These are phyloP conservation scores for Exophiala calicioides DNA, from an alignment of 2,329 filamentous ascomycete species.

Conservation along the genomic window DNA sequence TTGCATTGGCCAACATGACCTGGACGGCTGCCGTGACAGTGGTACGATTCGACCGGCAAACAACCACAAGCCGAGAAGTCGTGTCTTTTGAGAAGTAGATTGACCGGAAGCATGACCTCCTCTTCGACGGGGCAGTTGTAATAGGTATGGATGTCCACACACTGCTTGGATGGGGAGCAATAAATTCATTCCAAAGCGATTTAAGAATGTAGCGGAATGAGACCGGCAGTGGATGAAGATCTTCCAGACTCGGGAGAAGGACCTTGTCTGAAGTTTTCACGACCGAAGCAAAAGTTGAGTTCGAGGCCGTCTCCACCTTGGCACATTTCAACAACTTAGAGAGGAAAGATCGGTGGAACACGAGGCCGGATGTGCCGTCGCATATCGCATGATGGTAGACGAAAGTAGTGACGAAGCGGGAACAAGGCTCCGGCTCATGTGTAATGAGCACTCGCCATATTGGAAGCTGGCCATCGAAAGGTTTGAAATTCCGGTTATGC, in stretches of 20 bases:
- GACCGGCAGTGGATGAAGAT: conserved; percentile 10
- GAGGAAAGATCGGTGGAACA: conserved; percentile 53
- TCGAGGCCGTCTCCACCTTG: conserved; percentile 26
- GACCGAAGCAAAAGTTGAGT: conserved; percentile 38
- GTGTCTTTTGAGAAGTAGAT: conserved; percentile 33
- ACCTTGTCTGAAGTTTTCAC: no score
- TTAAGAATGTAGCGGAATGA: conserved; percentile 36
- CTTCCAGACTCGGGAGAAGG: conserved; percentile 34
- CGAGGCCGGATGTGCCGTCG: conserved; percentile 48
- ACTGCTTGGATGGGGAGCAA: conserved; percentile 25
- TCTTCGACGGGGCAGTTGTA: no score
- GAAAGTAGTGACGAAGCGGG: conserved; percentile 47
- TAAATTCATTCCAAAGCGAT: conserved; percentile 32
- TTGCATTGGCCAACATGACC: conserved; percentile 40
- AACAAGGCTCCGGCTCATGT: no score
- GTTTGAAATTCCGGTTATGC: no score
- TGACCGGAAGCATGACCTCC: conserved; percentile 35
- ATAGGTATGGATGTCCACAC: conserved; percentile 41
- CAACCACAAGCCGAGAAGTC: conserved; percentile 35
- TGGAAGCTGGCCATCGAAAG: no score
- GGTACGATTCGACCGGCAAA: conserved; percentile 41
- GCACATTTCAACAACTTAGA: conserved; percentile 38
- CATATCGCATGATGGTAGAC: conserved; percentile 52
- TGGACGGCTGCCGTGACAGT: conserved; percentile 47
- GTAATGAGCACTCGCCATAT: no score